Percentiles rank a stretch among this genome's conserved stretches.
Evolutionary conservation across 2,329 filamentous ascomycete genomes (phyloP).

Genomic region (Xylariaceae sp.): DNA sequence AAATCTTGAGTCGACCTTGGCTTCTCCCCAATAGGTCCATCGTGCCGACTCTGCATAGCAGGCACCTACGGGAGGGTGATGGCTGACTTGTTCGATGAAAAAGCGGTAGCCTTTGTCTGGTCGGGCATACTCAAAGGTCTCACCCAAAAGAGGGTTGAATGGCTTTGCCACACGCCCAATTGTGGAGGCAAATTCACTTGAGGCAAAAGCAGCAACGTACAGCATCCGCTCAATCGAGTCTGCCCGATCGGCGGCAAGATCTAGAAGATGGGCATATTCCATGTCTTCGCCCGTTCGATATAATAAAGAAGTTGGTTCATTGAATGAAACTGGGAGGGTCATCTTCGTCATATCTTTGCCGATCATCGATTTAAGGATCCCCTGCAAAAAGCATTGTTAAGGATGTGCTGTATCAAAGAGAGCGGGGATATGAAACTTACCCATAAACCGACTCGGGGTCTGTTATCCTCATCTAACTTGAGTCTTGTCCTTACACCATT

Average conservation of each 20-base stretch:
- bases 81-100: constrained; percentile 97
- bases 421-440: constrained; percentile 47
- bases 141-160: constrained; percentile 92
- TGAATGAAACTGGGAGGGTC: constrained; percentile 96
- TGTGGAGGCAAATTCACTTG: constrained; percentile 93
- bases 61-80: constrained; percentile 91
- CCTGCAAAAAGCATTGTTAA: constrained; percentile 46
- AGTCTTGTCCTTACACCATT: constrained; percentile 73
- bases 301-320: constrained; percentile 91
- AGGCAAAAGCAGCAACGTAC: constrained; percentile 92
- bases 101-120: constrained; percentile 98
- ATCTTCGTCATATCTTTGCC: constrained; percentile 99
- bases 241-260: constrained; percentile 74
- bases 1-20: constrained; percentile 91
- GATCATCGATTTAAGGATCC: constrained; percentile 98
- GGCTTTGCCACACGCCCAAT: constrained; percentile 96
- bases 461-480: constrained; percentile 85
- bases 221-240: constrained; percentile 90
- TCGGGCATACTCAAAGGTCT: constrained; percentile 93
- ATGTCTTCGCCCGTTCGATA: constrained; percentile 96
- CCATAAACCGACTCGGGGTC: constrained; percentile 94
- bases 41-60: constrained; percentile 86
- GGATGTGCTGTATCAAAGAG: not conserved
- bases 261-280: constrained; percentile 92
- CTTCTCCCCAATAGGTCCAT: constrained; percentile 98